Base-by-base conservation (phyloP, 495 filamentous ascomycete species). In the Cercophora scortea region DNA sequence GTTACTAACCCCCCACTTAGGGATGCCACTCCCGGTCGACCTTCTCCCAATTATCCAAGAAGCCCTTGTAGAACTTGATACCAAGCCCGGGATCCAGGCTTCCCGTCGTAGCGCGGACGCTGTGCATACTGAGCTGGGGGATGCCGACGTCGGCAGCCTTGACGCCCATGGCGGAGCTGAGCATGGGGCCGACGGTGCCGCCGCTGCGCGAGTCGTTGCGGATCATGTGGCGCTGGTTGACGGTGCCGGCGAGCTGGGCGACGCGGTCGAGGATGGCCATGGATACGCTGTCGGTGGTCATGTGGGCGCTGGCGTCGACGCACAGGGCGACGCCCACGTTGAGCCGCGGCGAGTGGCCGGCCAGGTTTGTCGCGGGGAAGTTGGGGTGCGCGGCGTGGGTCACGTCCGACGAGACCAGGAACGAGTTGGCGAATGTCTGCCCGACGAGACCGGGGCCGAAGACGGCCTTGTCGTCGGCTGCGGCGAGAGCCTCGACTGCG, bases 361-460 rank as follows among this genome's bases (percentile, higher is more conserved):
- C 75, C 4, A 96, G 85, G 71, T 96, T 96, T 19, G 79, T 79
- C 52, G 71, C 69, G 1, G 86, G 70, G 77, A 91, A 95, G 73
- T 96, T 98, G 53, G 93, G 93, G 75, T 98, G 91, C 2, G 91
- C 87, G 46, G 93, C 90, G 69, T 98, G 93, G 9, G 83, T 90
- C 52, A 98, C 93, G 64, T 98, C 93, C 5, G 89, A 89, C 7
- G 88, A 93, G 52, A 96, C 79, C 51, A 98, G 74, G 79, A 95
- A 98, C 49, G 86, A 90, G 70, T 89, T 90, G 45, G 93, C 93
- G 57, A 90, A 91, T 12, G 90, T 94, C 58, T 87, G 89, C 17
- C 84, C 80, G 41, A 95, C 61, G 40, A 91, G 60, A 49, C 89
- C 86, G 25, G 87, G 78, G 3, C 79, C 80, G 52, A 78, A 81